Base-by-base conservation (phyloP, 345 rosid genomes). In the Orychophragmus violaceus region DNA sequence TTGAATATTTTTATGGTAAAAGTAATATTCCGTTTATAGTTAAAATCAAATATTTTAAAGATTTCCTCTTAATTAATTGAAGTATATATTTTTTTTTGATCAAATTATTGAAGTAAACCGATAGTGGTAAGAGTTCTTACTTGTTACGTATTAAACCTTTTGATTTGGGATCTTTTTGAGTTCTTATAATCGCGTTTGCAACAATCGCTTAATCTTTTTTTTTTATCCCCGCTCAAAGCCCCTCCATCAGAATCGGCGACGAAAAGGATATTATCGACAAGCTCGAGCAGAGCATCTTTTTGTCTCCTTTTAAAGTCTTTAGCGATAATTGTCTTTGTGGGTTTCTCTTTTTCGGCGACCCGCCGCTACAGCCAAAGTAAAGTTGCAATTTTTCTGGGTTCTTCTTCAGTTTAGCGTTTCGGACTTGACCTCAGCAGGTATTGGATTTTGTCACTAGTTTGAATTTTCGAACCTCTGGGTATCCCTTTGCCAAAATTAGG, bases 351-450 rank as follows among this genome's bases (percentile, higher is more conserved):
- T 3, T 29, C 60, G 61, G 71, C 61, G 76, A 30, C 76, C 45
- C 35, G 25, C 42, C 52, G 66, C 76, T 64, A 19, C 65, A 64
- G 14, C 27, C 72, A 29, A 73, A 66, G 72, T 66, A 74, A 66
- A 74, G 72, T 66, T 66, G 10, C 72, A 52, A 12, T 36, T 14
- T 36, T 33, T 57, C 0, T 42, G 2, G 2, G 4, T n/a, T 44
- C 2, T 60, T 41, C 46, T 51, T 39, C 48, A 24, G 41, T 66
- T 59, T 23, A 56, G 32, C 19, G 14, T 64, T 37, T 41, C 27
- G 66, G 32, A 52, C 71, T 48, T 39, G 21, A 59, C 42, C 54
- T 61, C 52, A 68, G 56, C 46, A 78, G 80, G 72, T 73, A 61
- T 45, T 54, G 67, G 25, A n/a, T 18, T 61, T 68, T 58, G 18